These are phyloP conservation scores for Naganishia cerealis DNA, from an alignment of 1,284 basidiomycete species.

Conservation along the genomic window DNA sequence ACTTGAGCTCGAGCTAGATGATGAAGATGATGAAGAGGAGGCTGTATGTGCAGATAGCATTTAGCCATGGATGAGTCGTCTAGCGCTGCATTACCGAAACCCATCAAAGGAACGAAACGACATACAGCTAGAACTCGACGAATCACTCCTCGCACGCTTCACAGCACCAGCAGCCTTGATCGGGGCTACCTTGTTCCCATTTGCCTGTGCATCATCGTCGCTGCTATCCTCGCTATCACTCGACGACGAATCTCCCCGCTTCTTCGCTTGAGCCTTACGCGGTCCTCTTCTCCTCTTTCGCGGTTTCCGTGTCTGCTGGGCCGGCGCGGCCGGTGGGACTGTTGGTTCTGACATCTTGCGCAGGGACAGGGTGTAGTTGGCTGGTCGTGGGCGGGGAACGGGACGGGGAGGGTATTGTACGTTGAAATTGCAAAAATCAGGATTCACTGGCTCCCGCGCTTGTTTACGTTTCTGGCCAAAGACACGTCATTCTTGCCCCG, in stretches of 20 bases:
- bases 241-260: conserved; percentile 9
- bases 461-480: background rate
- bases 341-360: conserved; percentile 24
- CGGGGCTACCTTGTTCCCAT: background rate
- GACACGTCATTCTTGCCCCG: conserved; percentile 1
- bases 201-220: conserved; percentile 19
- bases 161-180: background rate
- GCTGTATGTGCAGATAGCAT: background rate
- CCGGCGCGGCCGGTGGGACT: conserved; percentile 4
- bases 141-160: conserved; percentile 1
- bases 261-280: conserved; percentile 22
- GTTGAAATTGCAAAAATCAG: background rate
- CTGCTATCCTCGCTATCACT: conserved; percentile 13
- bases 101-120: background rate
- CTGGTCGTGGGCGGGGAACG: background rate
- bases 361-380: background rate
- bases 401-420: background rate
- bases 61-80: background rate
- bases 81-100: background rate
- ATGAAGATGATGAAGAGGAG: conserved; percentile 24
- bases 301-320: conserved; percentile 14
- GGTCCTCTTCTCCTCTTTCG: conserved; percentile 32
- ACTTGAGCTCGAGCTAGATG: conserved; percentile 27
- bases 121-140: conserved; percentile 16
- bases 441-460: background rate